Evolutionary conservation across 116 monocot species (phyloP).

Genomic region (Cymodocea nodosa): DNA sequence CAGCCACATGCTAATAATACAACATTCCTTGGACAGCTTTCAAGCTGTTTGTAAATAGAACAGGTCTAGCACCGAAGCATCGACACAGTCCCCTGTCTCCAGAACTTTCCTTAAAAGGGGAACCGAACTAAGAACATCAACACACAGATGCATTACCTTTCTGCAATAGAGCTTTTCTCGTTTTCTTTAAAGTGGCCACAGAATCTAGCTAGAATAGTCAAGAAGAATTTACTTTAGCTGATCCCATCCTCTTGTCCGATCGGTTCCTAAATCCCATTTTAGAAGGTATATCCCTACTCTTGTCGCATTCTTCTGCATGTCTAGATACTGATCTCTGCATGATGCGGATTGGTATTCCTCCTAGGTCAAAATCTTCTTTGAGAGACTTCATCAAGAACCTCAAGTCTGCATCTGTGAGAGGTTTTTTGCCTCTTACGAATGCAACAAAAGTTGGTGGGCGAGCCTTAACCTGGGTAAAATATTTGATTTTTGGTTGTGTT

Average conservation of each 20-base stretch:
- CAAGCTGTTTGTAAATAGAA: no score
- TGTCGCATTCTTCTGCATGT: slow-evolving; percentile 15
- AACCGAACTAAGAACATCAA: no score
- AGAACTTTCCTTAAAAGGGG: no score
- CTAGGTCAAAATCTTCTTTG: slow-evolving; percentile 83
- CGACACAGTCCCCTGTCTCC: no score
- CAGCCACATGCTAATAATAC: no score
- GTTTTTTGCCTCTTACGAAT: slow-evolving; percentile 65
- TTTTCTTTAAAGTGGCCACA: background rate
- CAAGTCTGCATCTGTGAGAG: slow-evolving; percentile 57
- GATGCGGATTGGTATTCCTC: slow-evolving; percentile 84
- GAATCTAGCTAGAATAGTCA: background rate
- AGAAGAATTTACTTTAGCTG: slow-evolving; percentile 12
- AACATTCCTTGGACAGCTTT: no score
- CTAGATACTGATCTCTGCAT: slow-evolving; percentile 47
- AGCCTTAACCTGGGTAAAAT: slow-evolving; percentile 94
- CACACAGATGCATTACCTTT: no score
- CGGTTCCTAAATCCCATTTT: slow-evolving; percentile 16
- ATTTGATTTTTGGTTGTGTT: slow-evolving; percentile 74
- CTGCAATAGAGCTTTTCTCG: no score
- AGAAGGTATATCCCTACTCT: background rate
- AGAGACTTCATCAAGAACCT: slow-evolving; percentile 80
- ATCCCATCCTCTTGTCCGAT: slow-evolving; percentile 43
- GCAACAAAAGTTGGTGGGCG: slow-evolving; percentile 93
- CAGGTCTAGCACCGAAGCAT: no score